Conservation (phyloP, 2,329 filamentous ascomycete genomes). For the Cyanodermella asteris region DNA sequence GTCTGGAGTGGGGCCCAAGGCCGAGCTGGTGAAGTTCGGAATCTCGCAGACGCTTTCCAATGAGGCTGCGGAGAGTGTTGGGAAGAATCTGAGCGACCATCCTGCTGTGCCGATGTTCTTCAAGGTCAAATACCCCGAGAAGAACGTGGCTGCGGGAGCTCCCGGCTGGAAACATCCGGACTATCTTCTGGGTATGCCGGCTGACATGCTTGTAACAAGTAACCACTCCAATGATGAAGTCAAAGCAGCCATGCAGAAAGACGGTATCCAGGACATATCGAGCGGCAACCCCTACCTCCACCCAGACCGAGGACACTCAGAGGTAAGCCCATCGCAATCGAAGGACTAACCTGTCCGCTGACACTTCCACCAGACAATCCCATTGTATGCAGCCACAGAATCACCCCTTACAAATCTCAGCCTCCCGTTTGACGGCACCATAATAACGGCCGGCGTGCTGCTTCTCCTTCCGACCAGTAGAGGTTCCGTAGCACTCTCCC, state of each 20-base stretch:
- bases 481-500: conserved; percentile 2
- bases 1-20: conserved; percentile 14
- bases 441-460: conserved; percentile 7
- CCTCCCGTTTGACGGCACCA: conserved; percentile 8
- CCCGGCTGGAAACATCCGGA: conserved; percentile 5
- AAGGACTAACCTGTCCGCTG: no score
- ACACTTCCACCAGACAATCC: no score
- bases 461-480: conserved; percentile 1
- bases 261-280: conserved; percentile 2
- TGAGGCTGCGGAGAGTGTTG: conserved; percentile 2
- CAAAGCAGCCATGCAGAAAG: not conserved
- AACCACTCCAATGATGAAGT: no score
- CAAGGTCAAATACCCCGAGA: conserved; percentile 8
- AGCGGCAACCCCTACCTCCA: conserved; percentile 5
- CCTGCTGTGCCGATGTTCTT: conserved; percentile 4
- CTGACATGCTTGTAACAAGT: conserved; percentile 7
- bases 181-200: conserved; percentile 7
- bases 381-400: no score
- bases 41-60: conserved; percentile 10
- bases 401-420: no score
- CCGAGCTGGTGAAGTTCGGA: conserved; percentile 11
- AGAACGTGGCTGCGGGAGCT: conserved; percentile 7
- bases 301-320: no score
- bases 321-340: no score
- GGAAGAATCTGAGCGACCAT: conserved; percentile 6